phyloP scores from a whole-genome alignment of 805 yeast species.

The Nakazawaea wickerhamii region DNA sequence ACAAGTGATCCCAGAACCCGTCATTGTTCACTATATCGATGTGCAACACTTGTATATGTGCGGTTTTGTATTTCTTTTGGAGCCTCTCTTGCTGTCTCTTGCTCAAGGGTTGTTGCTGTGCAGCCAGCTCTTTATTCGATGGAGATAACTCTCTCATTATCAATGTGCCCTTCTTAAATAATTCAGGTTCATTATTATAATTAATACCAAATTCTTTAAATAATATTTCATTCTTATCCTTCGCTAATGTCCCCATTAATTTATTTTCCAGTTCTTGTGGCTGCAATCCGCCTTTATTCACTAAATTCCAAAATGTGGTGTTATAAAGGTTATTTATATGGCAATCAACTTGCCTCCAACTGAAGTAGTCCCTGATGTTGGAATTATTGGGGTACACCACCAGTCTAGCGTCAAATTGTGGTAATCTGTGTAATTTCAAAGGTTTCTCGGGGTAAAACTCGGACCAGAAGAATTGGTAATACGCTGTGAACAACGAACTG shows the following conservation, averaged over 20 bases:
- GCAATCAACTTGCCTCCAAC: constrained; percentile 96
- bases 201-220: constrained; percentile 76
- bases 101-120: constrained; percentile 17
- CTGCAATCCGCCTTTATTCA: constrained; percentile 58
- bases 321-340: constrained; percentile 94
- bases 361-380: constrained; percentile 70
- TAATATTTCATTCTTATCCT: constrained; percentile 85
- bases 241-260: constrained; percentile 71
- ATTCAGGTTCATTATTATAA: constrained; percentile 86
- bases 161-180: constrained; percentile 79
- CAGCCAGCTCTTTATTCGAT: constrained; percentile 13
- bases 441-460: constrained; percentile 46
- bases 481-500: constrained; percentile 75
- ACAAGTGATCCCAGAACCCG: constrained; percentile 46
- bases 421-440: constrained; percentile 50
- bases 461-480: constrained; percentile 67
- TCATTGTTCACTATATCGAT: constrained; percentile 56
- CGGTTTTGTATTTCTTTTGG: constrained; percentile 44
- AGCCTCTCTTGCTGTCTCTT: constrained; percentile 46
- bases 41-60: constrained; percentile 41
- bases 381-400: constrained; percentile 69
- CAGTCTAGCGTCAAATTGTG: constrained; percentile 89
- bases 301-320: constrained; percentile 87
- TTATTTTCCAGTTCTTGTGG: constrained; percentile 77
- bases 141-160: constrained; percentile 41